These are phyloP conservation scores for Phytophthora vignae DNA, from an alignment of 352 stramenopile genomes.

Conservation along the genomic window DNA sequence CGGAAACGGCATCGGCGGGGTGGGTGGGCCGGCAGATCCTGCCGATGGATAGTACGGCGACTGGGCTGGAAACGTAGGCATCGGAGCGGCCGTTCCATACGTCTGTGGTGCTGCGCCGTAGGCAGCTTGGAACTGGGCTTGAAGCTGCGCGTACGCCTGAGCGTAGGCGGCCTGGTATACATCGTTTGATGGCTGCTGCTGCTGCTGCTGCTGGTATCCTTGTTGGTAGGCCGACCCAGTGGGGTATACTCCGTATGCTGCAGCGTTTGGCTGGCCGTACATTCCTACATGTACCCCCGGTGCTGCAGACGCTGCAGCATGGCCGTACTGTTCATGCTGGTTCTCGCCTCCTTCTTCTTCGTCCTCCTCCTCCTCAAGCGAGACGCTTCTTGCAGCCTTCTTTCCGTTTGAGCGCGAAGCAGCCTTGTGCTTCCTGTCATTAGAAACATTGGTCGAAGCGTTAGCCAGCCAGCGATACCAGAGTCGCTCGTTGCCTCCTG, in stretches of 20 bases:
- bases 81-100: constrained; percentile 24
- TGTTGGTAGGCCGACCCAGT: constrained; percentile 8
- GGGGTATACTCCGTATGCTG: constrained; percentile 9
- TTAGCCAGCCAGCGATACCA: constrained; percentile 8
- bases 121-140: constrained; percentile 60
- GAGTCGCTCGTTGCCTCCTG: background rate
- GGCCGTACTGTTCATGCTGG: constrained; percentile 4
- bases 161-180: constrained; percentile 73
- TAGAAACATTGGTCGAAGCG: background rate
- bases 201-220: constrained; percentile 21
- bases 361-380: constrained; percentile 24
- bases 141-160: constrained; percentile 71
- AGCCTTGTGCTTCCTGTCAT: constrained; percentile 35
- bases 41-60: constrained; percentile 41
- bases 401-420: constrained; percentile 16
- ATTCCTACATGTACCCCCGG: constrained; percentile 14
- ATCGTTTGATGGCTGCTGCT: constrained; percentile 36
- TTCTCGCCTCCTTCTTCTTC: constrained; percentile 15
- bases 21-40: constrained; percentile 24
- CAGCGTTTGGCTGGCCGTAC: constrained; percentile 23
- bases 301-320: constrained; percentile 3
- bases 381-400: constrained; percentile 35
- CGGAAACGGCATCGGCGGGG: constrained; percentile 36
- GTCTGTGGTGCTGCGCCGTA: constrained; percentile 36
- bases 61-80: constrained; percentile 22